phyloP scores from a whole-genome alignment of 2,329 filamentous ascomycete genomes.

The Penicillium paneum region DNA sequence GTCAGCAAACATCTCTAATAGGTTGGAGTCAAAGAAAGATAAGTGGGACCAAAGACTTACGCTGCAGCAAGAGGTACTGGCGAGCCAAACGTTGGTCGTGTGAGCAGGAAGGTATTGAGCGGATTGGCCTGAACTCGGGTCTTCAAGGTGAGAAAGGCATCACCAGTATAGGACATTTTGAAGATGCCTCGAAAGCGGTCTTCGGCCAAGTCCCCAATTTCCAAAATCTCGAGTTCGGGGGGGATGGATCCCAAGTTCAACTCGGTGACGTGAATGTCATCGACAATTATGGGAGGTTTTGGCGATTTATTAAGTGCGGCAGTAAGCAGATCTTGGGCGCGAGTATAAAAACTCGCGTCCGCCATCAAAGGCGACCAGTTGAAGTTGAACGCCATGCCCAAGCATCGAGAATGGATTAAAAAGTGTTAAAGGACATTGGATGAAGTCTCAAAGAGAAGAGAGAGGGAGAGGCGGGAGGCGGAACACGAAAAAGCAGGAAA shows the following conservation, averaged over 20 bases:
- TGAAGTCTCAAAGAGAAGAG: background rate
- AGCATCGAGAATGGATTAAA: constrained; percentile 27
- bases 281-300: constrained; percentile 97
- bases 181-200: constrained; percentile 97
- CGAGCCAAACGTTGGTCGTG: constrained; percentile 87
- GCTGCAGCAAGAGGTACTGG: constrained; percentile 87
- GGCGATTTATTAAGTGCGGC: constrained; percentile 95
- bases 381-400: constrained; percentile 97
- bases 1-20: constrained; percentile 9
- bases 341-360: constrained; percentile 84
- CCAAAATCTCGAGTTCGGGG: constrained; percentile 91
- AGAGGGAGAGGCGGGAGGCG: constrained; percentile 6
- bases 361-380: constrained; percentile 99
- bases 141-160: constrained; percentile 91
- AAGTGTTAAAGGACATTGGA: constrained; percentile 1
- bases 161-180: constrained; percentile 97
- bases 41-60: constrained; percentile 28
- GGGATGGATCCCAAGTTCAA: constrained; percentile 93
- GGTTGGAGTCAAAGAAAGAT: background rate
- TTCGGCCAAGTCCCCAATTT: constrained; percentile 95
- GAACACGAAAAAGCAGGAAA: constrained; percentile 1
- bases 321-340: constrained; percentile 90
- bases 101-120: constrained; percentile 89
- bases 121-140: constrained; percentile 98
- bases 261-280: constrained; percentile 97